A percentile compares a stretch with the other conserved stretches of the same genome.
These are phyloP conservation scores for Canavalia ensiformis DNA, from an alignment of 306 rosid species.

Conservation along the genomic window DNA sequence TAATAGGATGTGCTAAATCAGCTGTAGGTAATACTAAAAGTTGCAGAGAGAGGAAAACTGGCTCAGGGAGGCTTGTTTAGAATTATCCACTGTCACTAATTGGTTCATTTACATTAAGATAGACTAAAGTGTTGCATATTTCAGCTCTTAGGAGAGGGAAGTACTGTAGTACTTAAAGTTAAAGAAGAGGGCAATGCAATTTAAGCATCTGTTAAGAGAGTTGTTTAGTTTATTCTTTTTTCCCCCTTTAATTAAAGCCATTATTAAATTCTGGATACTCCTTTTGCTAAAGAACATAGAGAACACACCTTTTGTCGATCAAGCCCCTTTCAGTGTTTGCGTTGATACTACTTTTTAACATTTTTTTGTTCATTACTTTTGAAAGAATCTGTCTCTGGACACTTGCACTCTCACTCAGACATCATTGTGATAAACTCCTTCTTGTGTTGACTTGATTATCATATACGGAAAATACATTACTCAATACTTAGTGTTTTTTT, in stretches of 20 bases:
- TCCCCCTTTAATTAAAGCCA: not conserved
- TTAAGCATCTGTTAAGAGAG: not conserved
- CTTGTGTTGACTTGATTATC: not conserved
- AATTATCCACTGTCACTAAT: not conserved
- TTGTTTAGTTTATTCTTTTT: not conserved
- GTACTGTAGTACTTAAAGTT: not conserved
- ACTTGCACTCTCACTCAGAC: not conserved
- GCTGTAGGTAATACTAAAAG: not conserved
- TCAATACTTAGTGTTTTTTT: not conserved
- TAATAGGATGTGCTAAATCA: not conserved
- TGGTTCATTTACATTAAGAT: not conserved
- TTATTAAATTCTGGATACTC: not conserved
- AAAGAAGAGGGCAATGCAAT: not conserved
- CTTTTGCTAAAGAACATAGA: not conserved
- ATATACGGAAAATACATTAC: not conserved
- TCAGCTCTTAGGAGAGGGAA: not conserved
- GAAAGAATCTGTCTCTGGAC: too few species aligned
- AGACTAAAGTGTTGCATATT: not conserved
- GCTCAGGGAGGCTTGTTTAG: not conserved
- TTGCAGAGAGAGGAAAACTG: slow-evolving; percentile 9
- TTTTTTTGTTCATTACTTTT: not conserved
- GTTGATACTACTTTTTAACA: not conserved
- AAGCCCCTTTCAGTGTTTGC: not conserved
- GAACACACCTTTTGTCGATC: not conserved
- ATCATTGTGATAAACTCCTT: not conserved